A percentile compares a stretch with the other conserved stretches of the same genome.
phyloP scores from a whole-genome alignment of 208 protist genomes.

The Trichomonas vaginalis region DNA sequence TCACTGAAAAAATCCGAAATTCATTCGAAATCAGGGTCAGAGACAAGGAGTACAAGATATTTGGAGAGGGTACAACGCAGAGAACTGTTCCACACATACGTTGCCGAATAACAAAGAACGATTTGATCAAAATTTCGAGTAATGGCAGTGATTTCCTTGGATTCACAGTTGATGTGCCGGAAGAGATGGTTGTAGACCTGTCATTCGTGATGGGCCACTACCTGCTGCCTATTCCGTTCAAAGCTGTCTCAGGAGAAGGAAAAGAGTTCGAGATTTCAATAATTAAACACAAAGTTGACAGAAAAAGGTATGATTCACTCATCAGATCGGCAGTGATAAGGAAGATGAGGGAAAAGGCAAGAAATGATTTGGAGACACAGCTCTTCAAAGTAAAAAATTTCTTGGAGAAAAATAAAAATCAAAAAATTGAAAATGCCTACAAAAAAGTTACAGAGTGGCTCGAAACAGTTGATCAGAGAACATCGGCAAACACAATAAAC shows the following conservation, averaged over 20 bases:
- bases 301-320: not conserved
- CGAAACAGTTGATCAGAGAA: not conserved
- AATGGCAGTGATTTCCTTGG: not conserved
- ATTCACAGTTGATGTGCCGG: not conserved
- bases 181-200: not conserved
- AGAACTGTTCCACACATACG: not conserved
- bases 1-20: not conserved
- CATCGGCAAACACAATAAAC: not conserved
- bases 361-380: not conserved
- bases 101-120: not conserved
- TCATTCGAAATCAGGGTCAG: not conserved
- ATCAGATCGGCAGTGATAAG: not conserved
- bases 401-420: not conserved
- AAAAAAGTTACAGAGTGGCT: not conserved
- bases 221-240: not conserved
- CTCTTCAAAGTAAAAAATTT: not conserved
- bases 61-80: not conserved
- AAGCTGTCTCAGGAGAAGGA: not conserved
- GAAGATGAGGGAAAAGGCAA: not conserved
- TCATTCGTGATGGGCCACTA: not conserved
- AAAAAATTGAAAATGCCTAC: not conserved
- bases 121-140: not conserved
- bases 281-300: not conserved
- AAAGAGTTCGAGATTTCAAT: not conserved
- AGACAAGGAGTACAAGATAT: not conserved